Percentiles rank a stretch among this genome's conserved stretches.
Evolutionary conservation across 306 rosid species (phyloP).

Genomic region (Trichosanthes cucumerina): DNA sequence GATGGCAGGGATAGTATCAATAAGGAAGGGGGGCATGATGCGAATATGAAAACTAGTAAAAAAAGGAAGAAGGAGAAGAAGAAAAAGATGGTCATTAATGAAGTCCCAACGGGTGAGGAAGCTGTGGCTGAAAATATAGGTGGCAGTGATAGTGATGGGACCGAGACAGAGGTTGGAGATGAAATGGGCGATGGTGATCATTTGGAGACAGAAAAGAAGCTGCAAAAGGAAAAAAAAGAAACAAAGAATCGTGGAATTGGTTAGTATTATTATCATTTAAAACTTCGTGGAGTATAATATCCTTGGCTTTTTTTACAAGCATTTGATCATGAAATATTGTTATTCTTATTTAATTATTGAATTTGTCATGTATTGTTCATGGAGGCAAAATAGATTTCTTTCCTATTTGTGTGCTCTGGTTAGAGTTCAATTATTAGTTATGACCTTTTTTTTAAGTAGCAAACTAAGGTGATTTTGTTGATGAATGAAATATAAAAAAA

Average conservation of each 20-base stretch:
- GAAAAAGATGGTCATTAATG: conserved; percentile 11
- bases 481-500: background rate
- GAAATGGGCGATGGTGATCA: conserved; percentile 5
- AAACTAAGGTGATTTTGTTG: background rate
- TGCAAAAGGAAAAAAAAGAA: background rate
- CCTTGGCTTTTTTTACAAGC: background rate
- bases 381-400: background rate
- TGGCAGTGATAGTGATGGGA: conserved; percentile 7
- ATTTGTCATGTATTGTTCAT: background rate
- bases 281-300: background rate
- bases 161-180: conserved; percentile 12
- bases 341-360: background rate
- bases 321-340: background rate
- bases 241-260: conserved; percentile 24
- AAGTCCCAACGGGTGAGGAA: conserved; percentile 1
- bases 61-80: conserved; percentile 31
- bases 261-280: conserved; percentile 20
- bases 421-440: background rate
- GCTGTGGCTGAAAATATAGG: conserved; percentile 3
- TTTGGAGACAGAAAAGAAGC: conserved; percentile 8
- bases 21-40: conserved; percentile 22
- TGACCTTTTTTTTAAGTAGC: background rate
- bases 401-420: background rate
- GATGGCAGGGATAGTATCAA: conserved; percentile 9
- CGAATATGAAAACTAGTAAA: conserved; percentile 15